These are phyloP conservation scores for Verticillium albo-atrum DNA, from an alignment of 2,329 filamentous ascomycete genomes.

Conservation along the genomic window DNA sequence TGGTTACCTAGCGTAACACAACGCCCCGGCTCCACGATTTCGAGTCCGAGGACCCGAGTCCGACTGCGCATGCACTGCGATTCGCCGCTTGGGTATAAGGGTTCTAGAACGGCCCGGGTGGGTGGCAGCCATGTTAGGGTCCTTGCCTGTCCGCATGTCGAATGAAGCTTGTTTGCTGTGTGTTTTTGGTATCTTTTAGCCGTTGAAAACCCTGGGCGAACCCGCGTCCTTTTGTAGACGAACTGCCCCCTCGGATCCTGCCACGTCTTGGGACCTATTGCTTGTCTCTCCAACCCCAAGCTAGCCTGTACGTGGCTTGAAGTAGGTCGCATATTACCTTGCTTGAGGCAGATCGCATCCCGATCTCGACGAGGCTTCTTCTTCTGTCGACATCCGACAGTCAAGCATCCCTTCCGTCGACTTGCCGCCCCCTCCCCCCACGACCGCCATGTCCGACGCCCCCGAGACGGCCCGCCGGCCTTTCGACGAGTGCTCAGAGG, in stretches of 20 bases:
- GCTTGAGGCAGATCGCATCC: neutral
- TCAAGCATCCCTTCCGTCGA: neutral
- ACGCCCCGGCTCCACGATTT: neutral
- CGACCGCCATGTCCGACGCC: neutral
- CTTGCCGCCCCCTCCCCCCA: neutral
- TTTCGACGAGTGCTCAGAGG: conserved; percentile 26
- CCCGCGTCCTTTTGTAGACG: neutral
- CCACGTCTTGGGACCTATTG: neutral
- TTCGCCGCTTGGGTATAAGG: neutral
- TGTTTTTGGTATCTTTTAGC: neutral
- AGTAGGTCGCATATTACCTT: neutral
- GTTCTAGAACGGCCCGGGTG: neutral
- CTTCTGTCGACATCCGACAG: neutral
- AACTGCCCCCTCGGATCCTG: neutral
- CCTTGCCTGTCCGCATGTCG: neutral
- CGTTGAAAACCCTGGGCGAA: neutral
- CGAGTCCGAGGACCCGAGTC: neutral
- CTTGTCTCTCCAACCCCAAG: neutral
- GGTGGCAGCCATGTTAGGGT: neutral
- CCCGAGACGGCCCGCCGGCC: neutral
- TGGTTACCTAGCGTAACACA: neutral
- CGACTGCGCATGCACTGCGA: neutral
- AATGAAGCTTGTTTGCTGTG: neutral
- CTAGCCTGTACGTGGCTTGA: neutral
- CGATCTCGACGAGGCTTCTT: neutral